These are phyloP conservation scores for Globisporangium viniferum DNA, from an alignment of 352 stramenopile genomes.

Conservation along the genomic window DNA sequence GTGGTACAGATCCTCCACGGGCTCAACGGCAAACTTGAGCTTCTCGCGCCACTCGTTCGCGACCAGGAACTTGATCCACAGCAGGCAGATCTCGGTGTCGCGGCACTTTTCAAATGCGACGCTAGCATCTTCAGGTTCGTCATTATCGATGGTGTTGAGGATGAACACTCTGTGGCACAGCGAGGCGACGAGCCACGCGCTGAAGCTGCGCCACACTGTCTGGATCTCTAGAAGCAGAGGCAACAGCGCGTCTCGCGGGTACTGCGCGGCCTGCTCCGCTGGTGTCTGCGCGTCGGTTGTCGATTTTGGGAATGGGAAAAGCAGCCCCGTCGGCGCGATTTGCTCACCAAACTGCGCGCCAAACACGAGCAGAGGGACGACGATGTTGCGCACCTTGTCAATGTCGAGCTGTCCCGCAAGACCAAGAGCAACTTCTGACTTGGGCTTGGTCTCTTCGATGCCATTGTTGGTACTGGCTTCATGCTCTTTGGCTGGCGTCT, in stretches of 20 bases:
- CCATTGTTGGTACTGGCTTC: not conserved
- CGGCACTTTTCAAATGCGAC: not conserved
- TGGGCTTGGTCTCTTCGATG: not conserved
- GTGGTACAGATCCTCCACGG: slow-evolving; percentile 60
- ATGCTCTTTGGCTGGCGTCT: not conserved
- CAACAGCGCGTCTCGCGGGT: slow-evolving; percentile 35
- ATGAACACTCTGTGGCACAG: slow-evolving; percentile 51
- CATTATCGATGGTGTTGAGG: not conserved
- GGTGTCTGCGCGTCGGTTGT: not conserved
- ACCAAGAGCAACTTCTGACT: not conserved
- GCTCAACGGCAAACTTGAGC: slow-evolving; percentile 53
- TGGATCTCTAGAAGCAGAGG: slow-evolving; percentile 53
- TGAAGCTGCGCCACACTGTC: slow-evolving; percentile 40
- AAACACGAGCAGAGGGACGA: slow-evolving; percentile 59
- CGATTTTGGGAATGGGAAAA: slow-evolving; percentile 31
- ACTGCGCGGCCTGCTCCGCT: slow-evolving; percentile 16
- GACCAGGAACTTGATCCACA: slow-evolving; percentile 63
- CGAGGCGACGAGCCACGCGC: slow-evolving; percentile 47
- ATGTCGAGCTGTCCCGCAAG: slow-evolving; percentile 30
- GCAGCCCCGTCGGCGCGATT: slow-evolving; percentile 34
- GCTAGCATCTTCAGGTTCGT: not conserved
- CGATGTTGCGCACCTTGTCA: slow-evolving; percentile 52
- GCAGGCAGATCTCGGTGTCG: slow-evolving; percentile 37
- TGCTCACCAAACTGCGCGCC: slow-evolving; percentile 55
- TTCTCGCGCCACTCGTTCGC: slow-evolving; percentile 66